Percentiles rank a stretch among this genome's conserved stretches.
Conservation (phyloP, 192 early-diverging fungal species). For the Dispira parvispora region DNA sequence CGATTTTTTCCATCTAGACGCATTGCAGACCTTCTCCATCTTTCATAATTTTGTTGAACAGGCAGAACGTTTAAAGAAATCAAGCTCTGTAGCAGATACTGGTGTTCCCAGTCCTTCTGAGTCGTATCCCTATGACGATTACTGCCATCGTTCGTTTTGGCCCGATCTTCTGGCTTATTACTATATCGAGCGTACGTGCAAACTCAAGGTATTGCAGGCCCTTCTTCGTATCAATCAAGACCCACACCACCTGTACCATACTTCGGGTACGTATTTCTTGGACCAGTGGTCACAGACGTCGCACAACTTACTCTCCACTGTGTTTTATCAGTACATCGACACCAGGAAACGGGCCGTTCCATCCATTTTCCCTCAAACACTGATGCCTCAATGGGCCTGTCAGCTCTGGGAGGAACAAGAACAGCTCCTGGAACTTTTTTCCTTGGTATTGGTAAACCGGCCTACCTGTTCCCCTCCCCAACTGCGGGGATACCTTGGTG, state of each 20-base stretch:
- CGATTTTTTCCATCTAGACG: neutral
- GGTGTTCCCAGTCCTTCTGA: neutral
- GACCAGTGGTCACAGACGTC: neutral
- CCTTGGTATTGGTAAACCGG: neutral
- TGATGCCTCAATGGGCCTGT: neutral
- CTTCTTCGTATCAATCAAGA: constrained; percentile 5
- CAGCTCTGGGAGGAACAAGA: constrained; percentile 7
- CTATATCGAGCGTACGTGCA: neutral
- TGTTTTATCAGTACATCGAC: neutral
- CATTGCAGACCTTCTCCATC: neutral
- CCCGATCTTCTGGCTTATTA: neutral
- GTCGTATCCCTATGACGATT: neutral
- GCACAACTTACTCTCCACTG: neutral
- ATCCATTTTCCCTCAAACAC: neutral
- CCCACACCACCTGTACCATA: neutral
- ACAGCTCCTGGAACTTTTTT: neutral
- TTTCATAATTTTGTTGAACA: neutral
- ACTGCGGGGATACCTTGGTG: neutral
- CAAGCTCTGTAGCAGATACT: neutral
- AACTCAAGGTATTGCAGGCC: constrained; percentile 5
- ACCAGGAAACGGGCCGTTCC: neutral
- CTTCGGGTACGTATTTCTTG: neutral
- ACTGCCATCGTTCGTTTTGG: too few relatives aligned
- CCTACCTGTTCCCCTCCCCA: constrained; percentile 7
- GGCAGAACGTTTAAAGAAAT: neutral